Conservation (phyloP, 305 asterid species). For the Rubia peregrina region DNA sequence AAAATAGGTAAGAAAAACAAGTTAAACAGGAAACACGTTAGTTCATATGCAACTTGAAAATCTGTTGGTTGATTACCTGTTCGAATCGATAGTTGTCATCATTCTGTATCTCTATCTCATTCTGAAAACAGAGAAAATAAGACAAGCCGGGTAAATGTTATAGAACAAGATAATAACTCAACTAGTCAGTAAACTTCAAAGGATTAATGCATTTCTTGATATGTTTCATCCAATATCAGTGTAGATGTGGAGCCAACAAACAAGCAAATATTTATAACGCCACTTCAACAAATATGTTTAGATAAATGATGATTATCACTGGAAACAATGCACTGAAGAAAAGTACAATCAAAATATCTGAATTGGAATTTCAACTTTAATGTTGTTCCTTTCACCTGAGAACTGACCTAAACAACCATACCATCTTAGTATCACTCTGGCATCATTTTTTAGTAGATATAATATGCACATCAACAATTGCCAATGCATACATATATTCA, state of each 20-base stretch:
- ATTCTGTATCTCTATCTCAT: conserved; percentile 84
- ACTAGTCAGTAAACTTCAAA: not conserved
- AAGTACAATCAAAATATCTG: not conserved
- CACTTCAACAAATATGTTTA: not conserved
- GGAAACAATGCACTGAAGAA: not conserved
- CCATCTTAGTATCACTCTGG: not conserved
- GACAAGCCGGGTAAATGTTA: conserved; percentile 9
- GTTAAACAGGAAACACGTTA: not conserved
- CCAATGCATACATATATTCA: not conserved
- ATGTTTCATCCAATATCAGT: not conserved
- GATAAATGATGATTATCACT: not conserved
- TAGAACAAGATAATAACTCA: not conserved
- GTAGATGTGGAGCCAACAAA: not conserved
- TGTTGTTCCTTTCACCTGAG: not conserved
- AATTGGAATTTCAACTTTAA: not conserved
- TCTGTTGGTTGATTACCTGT: conserved; percentile 50
- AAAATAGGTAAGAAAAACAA: not conserved
- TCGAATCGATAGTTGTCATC: conserved; percentile 76
- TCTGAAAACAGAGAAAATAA: conserved; percentile 43
- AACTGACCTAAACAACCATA: not conserved
- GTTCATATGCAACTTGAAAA: conserved; percentile 7
- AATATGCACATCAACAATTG: not conserved
- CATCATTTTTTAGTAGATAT: not conserved
- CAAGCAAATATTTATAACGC: not conserved
- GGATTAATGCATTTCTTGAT: not conserved